These are phyloP conservation scores for Neostapfia colusana DNA, from an alignment of 176 grass and related monocot genomes.

Conservation along the genomic window DNA sequence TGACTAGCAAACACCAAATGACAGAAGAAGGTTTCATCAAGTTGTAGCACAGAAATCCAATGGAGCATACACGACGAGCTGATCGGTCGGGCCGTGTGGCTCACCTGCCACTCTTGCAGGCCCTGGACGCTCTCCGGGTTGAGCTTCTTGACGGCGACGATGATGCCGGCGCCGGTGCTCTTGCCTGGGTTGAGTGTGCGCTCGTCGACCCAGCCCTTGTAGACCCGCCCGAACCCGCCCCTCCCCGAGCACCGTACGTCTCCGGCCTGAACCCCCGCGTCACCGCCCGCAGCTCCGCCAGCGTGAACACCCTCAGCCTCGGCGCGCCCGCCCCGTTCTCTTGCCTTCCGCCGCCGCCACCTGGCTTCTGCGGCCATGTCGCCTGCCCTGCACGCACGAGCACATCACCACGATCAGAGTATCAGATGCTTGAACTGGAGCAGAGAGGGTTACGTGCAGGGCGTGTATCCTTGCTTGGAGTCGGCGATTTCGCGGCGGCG, in stretches of 20 bases:
- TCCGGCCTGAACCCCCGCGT: constrained; percentile 76
- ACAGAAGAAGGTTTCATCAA: neutral
- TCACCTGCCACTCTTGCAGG: constrained; percentile 75
- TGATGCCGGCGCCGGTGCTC: constrained; percentile 51
- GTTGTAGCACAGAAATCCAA: neutral
- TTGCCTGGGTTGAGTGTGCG: constrained; percentile 63
- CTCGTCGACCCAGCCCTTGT: constrained; percentile 84
- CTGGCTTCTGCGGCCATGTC: too few species aligned
- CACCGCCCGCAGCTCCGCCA: constrained; percentile 54
- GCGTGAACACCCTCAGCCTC: constrained; percentile 64
- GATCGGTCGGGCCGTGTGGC: neutral
- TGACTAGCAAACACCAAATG: neutral
- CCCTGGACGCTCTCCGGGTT: constrained; percentile 78
- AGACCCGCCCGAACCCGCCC: constrained; percentile 75
- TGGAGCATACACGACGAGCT: neutral
- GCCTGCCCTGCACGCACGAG: neutral
- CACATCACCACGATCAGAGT: neutral
- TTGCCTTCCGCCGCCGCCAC: too few species aligned
- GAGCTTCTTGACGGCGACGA: constrained; percentile 90
- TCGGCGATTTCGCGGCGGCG: neutral
- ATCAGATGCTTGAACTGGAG: neutral
- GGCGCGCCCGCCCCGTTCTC: constrained; percentile 25
- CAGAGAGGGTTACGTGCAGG: neutral
- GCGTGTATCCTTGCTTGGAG: neutral
- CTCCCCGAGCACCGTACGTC: constrained; percentile 70